Percentiles rank a stretch among this genome's conserved stretches.
Conservation (phyloP, 257 asterid species). For the Asclepias syriaca region DNA sequence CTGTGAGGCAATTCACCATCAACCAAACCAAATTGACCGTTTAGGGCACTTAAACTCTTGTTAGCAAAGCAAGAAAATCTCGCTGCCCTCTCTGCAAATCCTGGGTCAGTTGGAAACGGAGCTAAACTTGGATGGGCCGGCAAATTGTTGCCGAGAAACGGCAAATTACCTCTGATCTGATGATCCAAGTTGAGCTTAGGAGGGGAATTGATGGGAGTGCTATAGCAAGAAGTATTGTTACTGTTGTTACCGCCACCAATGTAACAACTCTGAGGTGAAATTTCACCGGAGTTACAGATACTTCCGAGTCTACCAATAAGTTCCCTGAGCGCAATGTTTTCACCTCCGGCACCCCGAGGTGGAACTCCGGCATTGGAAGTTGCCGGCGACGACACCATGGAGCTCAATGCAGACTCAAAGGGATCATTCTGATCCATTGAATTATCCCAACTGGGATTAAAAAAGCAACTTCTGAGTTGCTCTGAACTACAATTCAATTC, state of each 20-base stretch:
- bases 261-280: conserved; percentile 40
- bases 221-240: conserved; percentile 50
- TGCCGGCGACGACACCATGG: conserved; percentile 88
- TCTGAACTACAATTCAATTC: conserved; percentile 29
- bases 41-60: conserved; percentile 28
- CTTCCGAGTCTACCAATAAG: conserved; percentile 72
- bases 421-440: conserved; percentile 57
- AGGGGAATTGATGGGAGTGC: conserved; percentile 70
- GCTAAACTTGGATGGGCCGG: conserved; percentile 28
- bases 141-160: conserved; percentile 25
- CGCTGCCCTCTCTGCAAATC: conserved; percentile 68
- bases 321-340: conserved; percentile 51
- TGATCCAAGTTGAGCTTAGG: conserved; percentile 60
- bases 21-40: conserved; percentile 22
- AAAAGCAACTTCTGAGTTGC: conserved; percentile 25
- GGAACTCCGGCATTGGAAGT: conserved; percentile 30
- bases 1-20: conserved; percentile 22
- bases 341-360: conserved; percentile 21
- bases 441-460: conserved; percentile 55
- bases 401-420: conserved; percentile 80
- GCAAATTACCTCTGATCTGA: conserved; percentile 39
- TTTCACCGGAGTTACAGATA: conserved; percentile 57
- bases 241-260: conserved; percentile 22
- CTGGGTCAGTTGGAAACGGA: conserved; percentile 59
- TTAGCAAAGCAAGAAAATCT: conserved; percentile 57